These are phyloP conservation scores for Podochytrium sp. DNA, from an alignment of 192 early-diverging fungal genomes.

Conservation along the genomic window DNA sequence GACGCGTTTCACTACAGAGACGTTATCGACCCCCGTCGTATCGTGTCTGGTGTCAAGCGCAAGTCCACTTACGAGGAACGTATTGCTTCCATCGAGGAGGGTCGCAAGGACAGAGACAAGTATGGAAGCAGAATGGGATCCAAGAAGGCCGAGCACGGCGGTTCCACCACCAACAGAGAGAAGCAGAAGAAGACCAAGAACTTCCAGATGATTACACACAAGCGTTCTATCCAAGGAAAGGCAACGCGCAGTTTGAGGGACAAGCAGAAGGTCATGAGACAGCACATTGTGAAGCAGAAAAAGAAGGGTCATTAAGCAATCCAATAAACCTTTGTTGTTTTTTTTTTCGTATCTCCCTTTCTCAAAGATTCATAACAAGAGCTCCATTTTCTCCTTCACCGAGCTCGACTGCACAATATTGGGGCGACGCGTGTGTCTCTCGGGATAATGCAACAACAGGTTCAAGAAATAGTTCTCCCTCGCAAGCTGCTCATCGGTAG, in stretches of 20 bases:
- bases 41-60: slow-evolving; percentile 67
- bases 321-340: neutral
- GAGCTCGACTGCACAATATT: slow-evolving; percentile 18
- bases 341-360: neutral
- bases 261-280: slow-evolving; percentile 49
- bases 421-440: slow-evolving; percentile 17
- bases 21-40: slow-evolving; percentile 49
- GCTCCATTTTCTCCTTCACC: slow-evolving; percentile 16
- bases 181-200: slow-evolving; percentile 91
- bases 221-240: slow-evolving; percentile 70
- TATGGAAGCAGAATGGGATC: slow-evolving; percentile 82
- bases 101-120: slow-evolving; percentile 89
- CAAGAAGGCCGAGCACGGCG: slow-evolving; percentile 66
- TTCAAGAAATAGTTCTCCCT: slow-evolving; percentile 10
- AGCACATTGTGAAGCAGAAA: slow-evolving; percentile 56
- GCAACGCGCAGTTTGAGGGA: slow-evolving; percentile 47
- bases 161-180: slow-evolving; percentile 86
- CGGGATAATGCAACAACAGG: slow-evolving; percentile 25
- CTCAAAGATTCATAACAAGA: neutral
- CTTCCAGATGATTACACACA: slow-evolving; percentile 95
- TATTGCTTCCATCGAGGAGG: slow-evolving; percentile 83
- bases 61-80: slow-evolving; percentile 94
- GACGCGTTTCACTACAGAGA: slow-evolving; percentile 28
- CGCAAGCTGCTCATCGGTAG: neutral
- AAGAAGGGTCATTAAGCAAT: slow-evolving; percentile 41